Conservation (phyloP, 345 rosid species). For the Excoecaria agallocha region DNA sequence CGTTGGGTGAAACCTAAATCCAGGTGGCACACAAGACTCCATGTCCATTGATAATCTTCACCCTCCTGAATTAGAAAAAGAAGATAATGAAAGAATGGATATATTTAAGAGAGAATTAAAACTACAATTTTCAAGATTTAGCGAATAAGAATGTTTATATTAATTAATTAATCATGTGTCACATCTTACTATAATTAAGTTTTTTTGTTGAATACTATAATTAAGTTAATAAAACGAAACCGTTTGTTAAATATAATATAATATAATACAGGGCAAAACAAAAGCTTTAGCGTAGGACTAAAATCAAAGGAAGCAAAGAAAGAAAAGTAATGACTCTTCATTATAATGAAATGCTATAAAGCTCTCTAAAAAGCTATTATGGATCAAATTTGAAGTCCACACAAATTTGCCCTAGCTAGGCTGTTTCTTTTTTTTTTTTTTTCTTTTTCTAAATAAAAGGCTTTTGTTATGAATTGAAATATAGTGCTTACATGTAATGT, state of each 20-base stretch:
- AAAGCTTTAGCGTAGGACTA: conserved; percentile 39
- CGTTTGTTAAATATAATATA: neutral
- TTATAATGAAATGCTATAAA: conserved; percentile 39
- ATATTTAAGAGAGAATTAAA: conserved; percentile 24
- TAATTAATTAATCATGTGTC: neutral
- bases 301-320: conserved; percentile 36
- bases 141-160: neutral
- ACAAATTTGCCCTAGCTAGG: conserved; percentile 25
- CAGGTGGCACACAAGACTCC: conserved; percentile 83
- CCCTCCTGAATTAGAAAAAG: conserved; percentile 24
- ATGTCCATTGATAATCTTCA: conserved; percentile 46
- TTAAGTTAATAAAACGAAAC: neutral
- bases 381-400: conserved; percentile 25
- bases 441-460: too few relatives aligned
- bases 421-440: neutral
- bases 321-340: conserved; percentile 36
- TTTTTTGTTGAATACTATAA: too few relatives aligned
- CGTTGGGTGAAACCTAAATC: conserved; percentile 92
- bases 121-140: conserved; percentile 5
- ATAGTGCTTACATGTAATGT: too few relatives aligned
- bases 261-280: conserved; percentile 24
- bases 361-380: conserved; percentile 21
- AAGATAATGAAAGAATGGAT: neutral
- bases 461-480: too few relatives aligned
- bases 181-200: neutral